Evolutionary conservation across 139 green algal genomes (phyloP).

Genomic region (Monoraphidium neglectum): DNA sequence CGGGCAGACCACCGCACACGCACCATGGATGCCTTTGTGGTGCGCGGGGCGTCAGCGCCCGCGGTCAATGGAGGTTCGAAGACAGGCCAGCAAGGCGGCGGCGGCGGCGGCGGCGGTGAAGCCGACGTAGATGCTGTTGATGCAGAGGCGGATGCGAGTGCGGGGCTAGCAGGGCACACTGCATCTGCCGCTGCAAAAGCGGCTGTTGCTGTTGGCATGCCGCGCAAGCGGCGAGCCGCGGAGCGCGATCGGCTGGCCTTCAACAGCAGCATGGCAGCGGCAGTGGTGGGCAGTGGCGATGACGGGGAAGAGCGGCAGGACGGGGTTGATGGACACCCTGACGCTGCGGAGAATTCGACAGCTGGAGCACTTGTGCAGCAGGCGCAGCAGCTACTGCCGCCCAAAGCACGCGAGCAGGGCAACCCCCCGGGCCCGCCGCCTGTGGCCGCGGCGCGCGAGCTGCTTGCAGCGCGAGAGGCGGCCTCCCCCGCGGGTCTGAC

Average conservation of each 20-base stretch:
- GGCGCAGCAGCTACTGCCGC: too few relatives aligned
- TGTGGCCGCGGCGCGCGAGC: constrained; percentile 34
- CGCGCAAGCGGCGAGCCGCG: constrained; percentile 20
- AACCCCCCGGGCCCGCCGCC: not conserved
- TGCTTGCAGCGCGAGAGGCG: constrained; percentile 55
- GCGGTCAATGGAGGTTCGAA: too few relatives aligned
- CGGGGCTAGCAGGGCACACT: not conserved
- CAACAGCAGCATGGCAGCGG: not conserved
- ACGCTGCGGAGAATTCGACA: too few relatives aligned
- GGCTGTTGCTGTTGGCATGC: not conserved
- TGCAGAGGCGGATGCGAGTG: not conserved
- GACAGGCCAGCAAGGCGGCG: too few relatives aligned
- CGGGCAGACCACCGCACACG: constrained; percentile 54
- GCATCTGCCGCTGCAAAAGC: not conserved
- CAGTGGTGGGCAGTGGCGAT: not conserved
- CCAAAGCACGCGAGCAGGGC: constrained; percentile 2
- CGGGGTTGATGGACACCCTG: too few relatives aligned
- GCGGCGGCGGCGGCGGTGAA: not conserved
- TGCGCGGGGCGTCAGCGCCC: too few relatives aligned
- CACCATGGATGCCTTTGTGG: constrained; percentile 74
- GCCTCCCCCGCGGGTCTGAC: constrained; percentile 53
- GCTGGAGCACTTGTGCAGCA: too few relatives aligned
- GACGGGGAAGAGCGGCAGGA: constrained; percentile 14
- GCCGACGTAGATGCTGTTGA: not conserved
- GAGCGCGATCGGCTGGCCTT: not conserved